Evolutionary conservation across 1,284 basidiomycete genomes (phyloP).

Genomic region (Malassezia caprae): DNA sequence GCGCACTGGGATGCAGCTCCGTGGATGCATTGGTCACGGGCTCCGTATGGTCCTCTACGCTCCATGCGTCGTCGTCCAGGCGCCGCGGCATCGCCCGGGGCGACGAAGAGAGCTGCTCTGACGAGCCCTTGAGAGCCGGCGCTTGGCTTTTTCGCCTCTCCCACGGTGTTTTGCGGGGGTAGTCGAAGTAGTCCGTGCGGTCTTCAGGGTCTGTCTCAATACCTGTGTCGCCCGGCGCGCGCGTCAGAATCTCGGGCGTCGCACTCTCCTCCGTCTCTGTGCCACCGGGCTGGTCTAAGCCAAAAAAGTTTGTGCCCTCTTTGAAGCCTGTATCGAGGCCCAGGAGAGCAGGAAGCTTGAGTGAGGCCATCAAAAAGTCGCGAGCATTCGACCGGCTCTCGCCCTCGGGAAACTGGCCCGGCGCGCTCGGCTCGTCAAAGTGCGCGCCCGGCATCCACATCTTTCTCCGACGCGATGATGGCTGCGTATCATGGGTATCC

Average conservation of each 20-base stretch:
- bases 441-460: background rate
- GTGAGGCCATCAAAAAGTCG: background rate
- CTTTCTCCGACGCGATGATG: background rate
- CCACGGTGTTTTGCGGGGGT: background rate
- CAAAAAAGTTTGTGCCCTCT: background rate
- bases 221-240: background rate
- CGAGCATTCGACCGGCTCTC: background rate
- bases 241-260: background rate
- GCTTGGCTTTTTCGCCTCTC: background rate
- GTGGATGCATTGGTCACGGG: background rate
- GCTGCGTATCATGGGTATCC: background rate
- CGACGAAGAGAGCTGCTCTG: background rate
- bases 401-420: slow-evolving; percentile 10
- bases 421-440: slow-evolving; percentile 5
- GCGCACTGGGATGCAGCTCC: slow-evolving; percentile 11
- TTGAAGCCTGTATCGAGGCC: background rate
- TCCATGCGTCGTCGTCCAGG: slow-evolving; percentile 7
- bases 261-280: background rate
- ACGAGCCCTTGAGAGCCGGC: background rate
- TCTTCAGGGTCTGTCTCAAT: background rate
- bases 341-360: background rate
- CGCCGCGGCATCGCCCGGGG: background rate
- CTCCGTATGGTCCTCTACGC: background rate
- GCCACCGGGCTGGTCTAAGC: background rate
- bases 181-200: slow-evolving; percentile 7